These are phyloP conservation scores for Saraca asoca DNA, from an alignment of 331 rosid species.

Conservation along the genomic window DNA sequence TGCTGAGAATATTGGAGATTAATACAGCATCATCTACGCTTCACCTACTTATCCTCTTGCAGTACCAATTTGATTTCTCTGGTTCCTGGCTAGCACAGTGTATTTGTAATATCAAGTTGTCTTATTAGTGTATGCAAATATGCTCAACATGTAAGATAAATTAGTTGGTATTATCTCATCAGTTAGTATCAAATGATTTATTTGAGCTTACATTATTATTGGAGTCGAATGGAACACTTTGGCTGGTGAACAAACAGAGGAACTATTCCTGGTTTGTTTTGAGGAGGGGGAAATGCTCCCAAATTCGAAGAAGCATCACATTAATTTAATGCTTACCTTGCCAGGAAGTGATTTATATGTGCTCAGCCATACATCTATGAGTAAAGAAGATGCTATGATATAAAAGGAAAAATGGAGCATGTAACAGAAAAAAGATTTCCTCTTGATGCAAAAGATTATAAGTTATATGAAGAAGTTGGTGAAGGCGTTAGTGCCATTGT, in stretches of 20 bases:
- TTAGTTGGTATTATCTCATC: too few species aligned
- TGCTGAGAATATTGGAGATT: constrained; percentile 41
- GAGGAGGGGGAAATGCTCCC: constrained; percentile 55
- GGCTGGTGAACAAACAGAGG: too few species aligned
- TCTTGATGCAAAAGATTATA: constrained; percentile 73
- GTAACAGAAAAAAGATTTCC: constrained; percentile 68
- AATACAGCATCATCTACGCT: constrained; percentile 2
- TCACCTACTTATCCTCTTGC: constrained; percentile 10
- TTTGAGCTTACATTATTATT: too few species aligned
- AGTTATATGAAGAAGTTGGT: constrained; percentile 95
- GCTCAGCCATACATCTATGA: constrained; percentile 35
- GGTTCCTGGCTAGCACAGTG: constrained; percentile 8
- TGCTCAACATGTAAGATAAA: too few species aligned
- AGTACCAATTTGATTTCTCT: constrained; percentile 19
- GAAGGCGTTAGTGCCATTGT: constrained; percentile 98
- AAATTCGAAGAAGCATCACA: constrained; percentile 44
- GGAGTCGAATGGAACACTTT: too few species aligned
- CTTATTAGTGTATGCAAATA: too few species aligned
- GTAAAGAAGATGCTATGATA: constrained; percentile 44
- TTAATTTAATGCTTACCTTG: constrained; percentile 41
- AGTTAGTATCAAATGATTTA: too few species aligned
- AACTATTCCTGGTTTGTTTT: constrained; percentile 33
- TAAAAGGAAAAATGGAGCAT: constrained; percentile 67
- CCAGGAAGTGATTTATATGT: constrained; percentile 36
- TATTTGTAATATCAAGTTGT: too few species aligned